phyloP scores from a whole-genome alignment of 2,329 filamentous ascomycete species.

The Chrysoporthe puriensis region DNA sequence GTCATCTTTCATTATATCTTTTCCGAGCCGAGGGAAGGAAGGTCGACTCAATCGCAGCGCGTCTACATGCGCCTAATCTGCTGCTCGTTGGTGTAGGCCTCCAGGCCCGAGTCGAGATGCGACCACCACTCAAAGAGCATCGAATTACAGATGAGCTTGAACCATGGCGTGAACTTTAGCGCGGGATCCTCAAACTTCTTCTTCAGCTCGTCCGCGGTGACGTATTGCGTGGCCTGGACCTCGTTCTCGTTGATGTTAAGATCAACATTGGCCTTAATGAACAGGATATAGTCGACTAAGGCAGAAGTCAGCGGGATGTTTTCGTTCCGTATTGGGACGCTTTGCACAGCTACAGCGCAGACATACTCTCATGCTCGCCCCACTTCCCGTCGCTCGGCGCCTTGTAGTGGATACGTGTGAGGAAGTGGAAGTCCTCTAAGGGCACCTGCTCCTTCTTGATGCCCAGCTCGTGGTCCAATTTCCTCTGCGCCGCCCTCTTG shows the following conservation, averaged over 20 bases:
- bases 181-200: slow-evolving; percentile 79
- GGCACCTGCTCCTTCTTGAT: slow-evolving; percentile 90
- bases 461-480: slow-evolving; percentile 92
- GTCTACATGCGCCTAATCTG: slow-evolving; percentile 80
- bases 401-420: slow-evolving; percentile 98
- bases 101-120: slow-evolving; percentile 77
- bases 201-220: slow-evolving; percentile 81
- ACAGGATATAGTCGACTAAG: slow-evolving; percentile 95
- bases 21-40: background rate
- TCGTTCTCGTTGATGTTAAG: slow-evolving; percentile 84
- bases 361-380: slow-evolving; percentile 97
- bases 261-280: slow-evolving; percentile 93
- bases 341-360: background rate
- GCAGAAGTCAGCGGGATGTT: slow-evolving; percentile 9
- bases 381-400: slow-evolving; percentile 96
- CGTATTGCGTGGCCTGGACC: slow-evolving; percentile 82
- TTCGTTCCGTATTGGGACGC: background rate
- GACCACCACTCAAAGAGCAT: slow-evolving; percentile 99
- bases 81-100: slow-evolving; percentile 84
- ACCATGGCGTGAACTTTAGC: slow-evolving; percentile 95
- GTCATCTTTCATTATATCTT: background rate
- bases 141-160: slow-evolving; percentile 97
- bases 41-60: background rate
- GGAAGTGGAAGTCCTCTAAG: slow-evolving; percentile 86
- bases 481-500: slow-evolving; percentile 89